Evolutionary conservation across 1,139 yeast species (phyloP).

Genomic region (Eremothecium coryli): DNA sequence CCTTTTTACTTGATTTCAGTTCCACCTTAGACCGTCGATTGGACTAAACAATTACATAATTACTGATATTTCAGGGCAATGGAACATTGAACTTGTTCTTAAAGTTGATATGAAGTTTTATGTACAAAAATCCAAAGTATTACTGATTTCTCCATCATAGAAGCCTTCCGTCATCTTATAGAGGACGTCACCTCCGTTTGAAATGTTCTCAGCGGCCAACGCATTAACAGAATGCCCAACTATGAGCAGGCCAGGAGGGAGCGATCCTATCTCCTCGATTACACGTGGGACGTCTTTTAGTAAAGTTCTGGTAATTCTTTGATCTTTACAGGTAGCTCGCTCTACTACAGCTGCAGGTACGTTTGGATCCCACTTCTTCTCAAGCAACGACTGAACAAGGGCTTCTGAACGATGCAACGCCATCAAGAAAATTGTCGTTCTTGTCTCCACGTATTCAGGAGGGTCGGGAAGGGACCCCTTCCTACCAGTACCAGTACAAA

Average conservation of each 20-base stretch:
- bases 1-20: too few species aligned
- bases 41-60: too few species aligned
- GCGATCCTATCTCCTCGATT: conserved; percentile 69
- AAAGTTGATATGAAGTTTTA: too few species aligned
- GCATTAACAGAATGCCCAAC: conserved; percentile 76
- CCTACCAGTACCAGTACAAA: conserved; percentile 93
- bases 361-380: conserved; percentile 56
- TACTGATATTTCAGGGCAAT: too few species aligned
- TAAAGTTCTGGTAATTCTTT: conserved; percentile 70
- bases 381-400: conserved; percentile 50
- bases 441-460: conserved; percentile 59
- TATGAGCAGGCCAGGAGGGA: conserved; percentile 89
- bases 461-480: conserved; percentile 71
- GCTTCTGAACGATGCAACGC: conserved; percentile 74
- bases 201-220: too few species aligned
- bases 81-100: too few species aligned
- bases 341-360: conserved; percentile 83
- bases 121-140: too few species aligned
- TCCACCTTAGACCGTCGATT: too few species aligned
- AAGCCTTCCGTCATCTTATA: too few species aligned
- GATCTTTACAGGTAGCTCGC: conserved; percentile 90
- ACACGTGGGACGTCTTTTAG: conserved; percentile 60
- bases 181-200: too few species aligned
- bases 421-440: conserved; percentile 89
- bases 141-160: too few species aligned